A percentile compares a stretch with the other conserved stretches of the same genome.
Conservation (phyloP, 2,329 filamentous ascomycete genomes). For the Cryphonectria naterciae region DNA sequence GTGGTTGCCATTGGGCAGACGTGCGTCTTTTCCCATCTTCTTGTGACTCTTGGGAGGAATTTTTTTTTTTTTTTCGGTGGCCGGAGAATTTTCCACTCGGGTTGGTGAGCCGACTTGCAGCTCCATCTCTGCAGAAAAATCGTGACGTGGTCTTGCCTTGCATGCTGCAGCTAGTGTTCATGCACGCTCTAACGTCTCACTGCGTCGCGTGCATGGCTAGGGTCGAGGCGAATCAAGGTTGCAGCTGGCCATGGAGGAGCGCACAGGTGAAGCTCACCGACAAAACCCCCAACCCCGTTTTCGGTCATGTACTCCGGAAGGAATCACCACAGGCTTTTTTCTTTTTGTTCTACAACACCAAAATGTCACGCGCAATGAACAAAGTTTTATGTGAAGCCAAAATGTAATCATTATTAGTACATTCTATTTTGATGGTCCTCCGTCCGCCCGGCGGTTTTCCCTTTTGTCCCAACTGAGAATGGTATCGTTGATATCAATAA, state of each 20-base stretch:
- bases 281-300: slow-evolving; percentile 12
- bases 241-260: not conserved
- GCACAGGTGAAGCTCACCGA: slow-evolving; percentile 15
- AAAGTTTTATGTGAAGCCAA: not conserved
- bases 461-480: slow-evolving; percentile 21
- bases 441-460: slow-evolving; percentile 22
- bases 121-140: not conserved
- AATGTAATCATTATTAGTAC: slow-evolving; percentile 22
- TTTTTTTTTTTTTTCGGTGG: not conserved
- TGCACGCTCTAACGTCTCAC: slow-evolving; percentile 4
- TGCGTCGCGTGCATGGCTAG: not conserved
- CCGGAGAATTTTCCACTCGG: slow-evolving; percentile 13
- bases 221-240: slow-evolving; percentile 7
- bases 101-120: not conserved
- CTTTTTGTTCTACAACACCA: not conserved
- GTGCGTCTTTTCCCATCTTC: not conserved
- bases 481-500: slow-evolving; percentile 23
- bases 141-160: slow-evolving; percentile 15
- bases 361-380: not conserved
- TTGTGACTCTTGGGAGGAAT: not conserved
- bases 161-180: slow-evolving; percentile 16
- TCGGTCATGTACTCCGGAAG: not conserved
- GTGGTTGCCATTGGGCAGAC: slow-evolving; percentile 8
- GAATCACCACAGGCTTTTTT: not conserved
- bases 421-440: slow-evolving; percentile 24